Base-by-base conservation (phyloP, 2,329 filamentous ascomycete species). In the Microdochium bolleyi region DNA sequence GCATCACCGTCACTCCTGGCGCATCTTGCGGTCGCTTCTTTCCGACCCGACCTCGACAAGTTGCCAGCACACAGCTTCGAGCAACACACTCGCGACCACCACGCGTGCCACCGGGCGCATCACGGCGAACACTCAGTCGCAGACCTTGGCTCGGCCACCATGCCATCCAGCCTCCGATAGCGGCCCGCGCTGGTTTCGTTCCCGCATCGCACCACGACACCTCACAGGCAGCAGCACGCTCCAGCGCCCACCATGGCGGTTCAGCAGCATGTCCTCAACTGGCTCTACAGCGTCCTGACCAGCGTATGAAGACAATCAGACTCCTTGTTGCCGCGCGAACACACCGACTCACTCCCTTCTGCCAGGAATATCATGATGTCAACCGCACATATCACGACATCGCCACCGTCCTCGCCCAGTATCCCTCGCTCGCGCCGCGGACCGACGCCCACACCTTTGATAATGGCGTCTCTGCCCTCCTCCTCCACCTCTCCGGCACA, bases 371-470 rank as follows among this genome's bases (percentile, higher is more conserved):
- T 67, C 84, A 85, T 68, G 89, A 97, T 73, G 87, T 95, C 54
- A 95, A 92, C 66, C 87, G 91, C 56, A 90, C 92, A 52, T 97
- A 97, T 73, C 88, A 88, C 67, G 92, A 97, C 71, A 85, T 95
- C 61, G 92, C 89, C 57, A 87, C 90, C 65, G 83, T 85, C 25
- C 82, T 99, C 51, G 81, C 88, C 30, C 82, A 87, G 60, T 90
- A 91, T 65, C 83, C 90, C 8, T 87, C 89, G 2, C 77, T 99
- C 22, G 81, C 86, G 9, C 90, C 92, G 24, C 83, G 89, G 61
- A 99, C 94, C 56, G 92, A 97, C 69, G 92, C 97, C 51, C 95
- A 97, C 71, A 97, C 92, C 53, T 95, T 92, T 67, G 88, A 96
- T 61, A 89, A 89, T 76, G 94, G 94, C 63, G 76, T 80, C 58